Evolutionary conservation across 805 yeast species (phyloP), one percentile per base, ranked within the genome.

Genomic region (Candida insectorum): DNA sequence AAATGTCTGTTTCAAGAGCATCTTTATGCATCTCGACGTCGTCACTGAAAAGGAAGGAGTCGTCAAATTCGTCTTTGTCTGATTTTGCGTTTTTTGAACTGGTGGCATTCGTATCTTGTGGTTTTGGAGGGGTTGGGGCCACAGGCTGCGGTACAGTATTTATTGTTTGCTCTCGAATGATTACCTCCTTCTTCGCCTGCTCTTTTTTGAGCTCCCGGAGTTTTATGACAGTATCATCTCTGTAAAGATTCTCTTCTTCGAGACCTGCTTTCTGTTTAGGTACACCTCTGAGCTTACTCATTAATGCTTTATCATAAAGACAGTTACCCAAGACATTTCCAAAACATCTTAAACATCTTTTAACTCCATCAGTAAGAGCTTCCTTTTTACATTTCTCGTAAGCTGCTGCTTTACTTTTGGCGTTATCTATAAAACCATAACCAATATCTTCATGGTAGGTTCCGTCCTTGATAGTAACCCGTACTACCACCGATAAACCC

Each of bases 281-380:
- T 6, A 74, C 68, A 35, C 69, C 66, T 28, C 67, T 62, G 34
- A 79, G 66, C 37, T 71, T 63, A 24, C 69, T 67, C 26, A 82
- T 54, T 38, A 79, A 81, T 31, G 75, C 77, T 47, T 80, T 80
- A 52, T 85, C 94, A 48, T 85, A 85, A n/a, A 85, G 69, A 57
- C 95, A 85, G 48, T 85, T 85, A 1, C 94, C 95, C 50, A 85
- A 58, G 0, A 85, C 79, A 44, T 81, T 76, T 24, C 95, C 95
- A 50, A 87, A 85, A 43, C 82, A 79, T 41, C 94, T 65, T 33
- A 89, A 63, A 10, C 91, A 81, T 31, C 93, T 66, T 57, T 87
- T 88, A 37, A 83, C 58, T 0, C 85, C 96, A 54, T 85, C 89
- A 0, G 89, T 83, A n/a, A 81, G 73, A 0, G 95, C 93, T 48